phyloP scores from a whole-genome alignment of 805 yeast genomes.

The Metschnikowia proteae region DNA sequence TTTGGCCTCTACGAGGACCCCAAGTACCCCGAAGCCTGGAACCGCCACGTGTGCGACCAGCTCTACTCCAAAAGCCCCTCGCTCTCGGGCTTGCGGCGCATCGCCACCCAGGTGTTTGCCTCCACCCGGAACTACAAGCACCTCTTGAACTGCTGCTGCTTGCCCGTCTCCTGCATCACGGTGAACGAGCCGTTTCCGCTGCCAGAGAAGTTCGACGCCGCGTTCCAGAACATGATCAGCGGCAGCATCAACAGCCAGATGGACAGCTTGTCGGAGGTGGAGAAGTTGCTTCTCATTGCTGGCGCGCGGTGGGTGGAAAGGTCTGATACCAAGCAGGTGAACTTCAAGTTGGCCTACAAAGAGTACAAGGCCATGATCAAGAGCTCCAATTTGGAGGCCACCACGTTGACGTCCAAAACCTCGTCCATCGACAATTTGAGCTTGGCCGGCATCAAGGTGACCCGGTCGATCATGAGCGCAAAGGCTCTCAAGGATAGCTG shows the following conservation, averaged over 20 bases:
- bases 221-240: constrained; percentile 11
- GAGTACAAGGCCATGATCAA: constrained; percentile 65
- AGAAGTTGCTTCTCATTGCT: constrained; percentile 64
- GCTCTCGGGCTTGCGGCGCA: constrained; percentile 11
- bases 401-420: constrained; percentile 24
- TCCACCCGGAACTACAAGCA: constrained; percentile 56
- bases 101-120: constrained; percentile 43
- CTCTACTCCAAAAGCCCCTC: constrained; percentile 5
- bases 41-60: constrained; percentile 30
- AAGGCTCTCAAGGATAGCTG: constrained; percentile 64
- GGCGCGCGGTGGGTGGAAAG: constrained; percentile 70
- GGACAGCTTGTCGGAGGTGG: constrained; percentile 58
- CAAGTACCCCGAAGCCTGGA: constrained; percentile 41
- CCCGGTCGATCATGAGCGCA: constrained; percentile 55
- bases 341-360: constrained; percentile 70
- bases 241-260: background rate
- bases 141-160: constrained; percentile 40
- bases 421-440: constrained; percentile 36
- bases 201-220: constrained; percentile 25
- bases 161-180: constrained; percentile 37
- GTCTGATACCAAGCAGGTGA: constrained; percentile 54
- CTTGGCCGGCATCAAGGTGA: constrained; percentile 30
- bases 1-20: constrained; percentile 16
- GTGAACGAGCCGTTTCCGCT: constrained; percentile 22
- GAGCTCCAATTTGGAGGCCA: constrained; percentile 35